Evolutionary conservation across 2,329 filamentous ascomycete species (phyloP).

Genomic region (Chrysoporthe puriensis): DNA sequence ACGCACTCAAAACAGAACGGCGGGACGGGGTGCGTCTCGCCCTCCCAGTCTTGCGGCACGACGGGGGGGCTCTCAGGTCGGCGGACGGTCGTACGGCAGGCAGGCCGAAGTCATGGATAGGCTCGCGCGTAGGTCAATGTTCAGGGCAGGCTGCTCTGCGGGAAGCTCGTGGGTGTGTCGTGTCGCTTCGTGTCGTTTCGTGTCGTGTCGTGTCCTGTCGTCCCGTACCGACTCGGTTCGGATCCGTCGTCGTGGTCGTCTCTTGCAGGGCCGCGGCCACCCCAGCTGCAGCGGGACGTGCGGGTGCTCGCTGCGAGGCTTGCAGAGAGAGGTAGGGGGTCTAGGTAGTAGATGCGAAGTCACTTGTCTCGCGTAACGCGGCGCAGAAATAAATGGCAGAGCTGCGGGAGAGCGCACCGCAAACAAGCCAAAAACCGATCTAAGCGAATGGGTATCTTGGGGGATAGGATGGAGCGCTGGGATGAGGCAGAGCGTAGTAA

Average conservation of each 20-base stretch:
- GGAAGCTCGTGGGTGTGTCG: not conserved
- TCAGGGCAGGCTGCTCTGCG: not conserved
- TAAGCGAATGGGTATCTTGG: constrained; percentile 4
- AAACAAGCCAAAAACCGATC: not conserved
- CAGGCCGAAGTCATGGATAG: not conserved
- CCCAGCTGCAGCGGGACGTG: not conserved
- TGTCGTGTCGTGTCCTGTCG: not conserved
- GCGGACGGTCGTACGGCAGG: not conserved
- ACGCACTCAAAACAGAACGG: constrained; percentile 9
- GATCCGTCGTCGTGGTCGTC: not conserved
- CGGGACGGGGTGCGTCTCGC: not conserved
- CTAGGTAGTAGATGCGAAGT: constrained; percentile 2
- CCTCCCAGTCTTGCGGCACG: not conserved
- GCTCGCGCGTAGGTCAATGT: constrained; percentile 2
- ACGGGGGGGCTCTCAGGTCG: not conserved
- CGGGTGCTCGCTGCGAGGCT: constrained; percentile 2
- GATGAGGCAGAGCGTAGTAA: not conserved
- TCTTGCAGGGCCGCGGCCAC: not conserved
- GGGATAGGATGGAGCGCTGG: not conserved
- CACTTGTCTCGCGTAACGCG: constrained; percentile 2
- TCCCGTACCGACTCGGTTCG: not conserved
- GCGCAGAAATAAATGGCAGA: not conserved
- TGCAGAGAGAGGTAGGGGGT: not conserved
- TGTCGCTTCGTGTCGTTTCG: not conserved
- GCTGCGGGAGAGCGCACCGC: too few species aligned